Conservation (phyloP, 2,329 filamentous ascomycete species). For the Claviceps citrina region DNA sequence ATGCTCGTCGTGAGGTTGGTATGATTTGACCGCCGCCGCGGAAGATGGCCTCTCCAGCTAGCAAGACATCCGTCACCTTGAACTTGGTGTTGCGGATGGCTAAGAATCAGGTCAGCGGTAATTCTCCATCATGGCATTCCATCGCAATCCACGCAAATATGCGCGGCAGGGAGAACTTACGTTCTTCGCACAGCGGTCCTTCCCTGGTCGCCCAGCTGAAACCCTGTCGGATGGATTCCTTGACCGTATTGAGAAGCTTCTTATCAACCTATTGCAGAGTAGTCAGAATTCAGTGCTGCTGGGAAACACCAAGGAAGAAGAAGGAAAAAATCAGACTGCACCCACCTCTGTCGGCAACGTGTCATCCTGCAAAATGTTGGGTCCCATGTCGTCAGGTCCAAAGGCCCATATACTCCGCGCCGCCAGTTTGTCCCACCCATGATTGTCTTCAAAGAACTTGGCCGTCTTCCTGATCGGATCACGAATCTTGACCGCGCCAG, state of each 20-base stretch:
- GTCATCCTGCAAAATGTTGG: conserved; percentile 94
- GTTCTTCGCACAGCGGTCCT: conserved; percentile 94
- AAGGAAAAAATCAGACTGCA: background rate
- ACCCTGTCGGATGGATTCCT: conserved; percentile 86
- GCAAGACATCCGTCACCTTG: conserved; percentile 77
- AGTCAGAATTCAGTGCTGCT: too few species aligned
- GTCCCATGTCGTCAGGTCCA: conserved; percentile 83
- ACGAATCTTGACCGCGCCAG: conserved; percentile 75
- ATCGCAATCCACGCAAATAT: background rate
- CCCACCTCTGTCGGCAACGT: conserved; percentile 74
- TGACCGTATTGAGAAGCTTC: conserved; percentile 70
- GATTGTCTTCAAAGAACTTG: conserved; percentile 93
- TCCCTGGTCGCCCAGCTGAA: conserved; percentile 95
- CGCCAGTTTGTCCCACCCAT: conserved; percentile 91
- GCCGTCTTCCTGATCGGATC: conserved; percentile 87
- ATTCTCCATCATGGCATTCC: background rate
- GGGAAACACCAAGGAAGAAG: too few species aligned
- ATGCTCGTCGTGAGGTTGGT: conserved; percentile 78
- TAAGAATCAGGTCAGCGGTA: conserved; percentile 20
- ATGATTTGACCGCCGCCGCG: conserved; percentile 95
- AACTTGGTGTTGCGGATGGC: conserved; percentile 97
- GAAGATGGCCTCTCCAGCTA: conserved; percentile 84
- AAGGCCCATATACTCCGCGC: conserved; percentile 97
- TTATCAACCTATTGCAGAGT: conserved; percentile 57
- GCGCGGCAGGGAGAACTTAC: conserved; percentile 36